Conservation (phyloP, 768 basidiomycete species). For the Lactifluus pinguis region DNA sequence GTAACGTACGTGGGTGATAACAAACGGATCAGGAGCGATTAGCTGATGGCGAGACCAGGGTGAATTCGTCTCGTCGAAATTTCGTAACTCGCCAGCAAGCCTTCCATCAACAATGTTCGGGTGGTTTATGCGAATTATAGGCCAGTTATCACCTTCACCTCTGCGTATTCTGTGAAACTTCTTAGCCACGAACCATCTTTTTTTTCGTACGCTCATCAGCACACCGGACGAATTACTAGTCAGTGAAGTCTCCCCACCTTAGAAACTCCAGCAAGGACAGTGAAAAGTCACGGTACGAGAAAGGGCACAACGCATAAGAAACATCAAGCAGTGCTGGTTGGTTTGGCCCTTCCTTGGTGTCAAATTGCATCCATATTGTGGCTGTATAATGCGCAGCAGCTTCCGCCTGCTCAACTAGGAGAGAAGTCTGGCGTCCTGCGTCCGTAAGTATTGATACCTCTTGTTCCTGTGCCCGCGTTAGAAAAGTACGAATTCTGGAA, state of each 20-base stretch:
- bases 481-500: background rate
- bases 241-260: slow-evolving; percentile 7
- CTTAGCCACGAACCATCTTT: slow-evolving; percentile 16
- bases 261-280: slow-evolving; percentile 7
- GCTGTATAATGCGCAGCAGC: slow-evolving; percentile 1
- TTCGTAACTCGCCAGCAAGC: background rate
- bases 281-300: slow-evolving; percentile 3
- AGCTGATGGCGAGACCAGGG: slow-evolving; percentile 18
- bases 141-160: slow-evolving; percentile 2
- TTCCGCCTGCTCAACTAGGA: slow-evolving; percentile 3
- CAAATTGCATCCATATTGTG: slow-evolving; percentile 9
- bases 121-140: slow-evolving; percentile 6
- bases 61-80: background rate
- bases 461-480: slow-evolving; percentile 1
- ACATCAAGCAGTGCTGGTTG: slow-evolving; percentile 10
- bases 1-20: slow-evolving; percentile 10
- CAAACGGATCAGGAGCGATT: slow-evolving; percentile 18
- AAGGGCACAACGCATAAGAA: slow-evolving; percentile 1
- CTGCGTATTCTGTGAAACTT: slow-evolving; percentile 3
- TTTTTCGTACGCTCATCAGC: background rate
- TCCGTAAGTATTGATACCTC: slow-evolving; percentile 1
- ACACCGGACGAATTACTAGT: too few relatives aligned
- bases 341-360: background rate
- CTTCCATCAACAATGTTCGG: background rate
- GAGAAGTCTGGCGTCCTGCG: background rate